Evolutionary conservation across 805 yeast species (phyloP), one percentile per base, ranked within the genome.

Genomic region (Pichia kluyveri): DNA sequence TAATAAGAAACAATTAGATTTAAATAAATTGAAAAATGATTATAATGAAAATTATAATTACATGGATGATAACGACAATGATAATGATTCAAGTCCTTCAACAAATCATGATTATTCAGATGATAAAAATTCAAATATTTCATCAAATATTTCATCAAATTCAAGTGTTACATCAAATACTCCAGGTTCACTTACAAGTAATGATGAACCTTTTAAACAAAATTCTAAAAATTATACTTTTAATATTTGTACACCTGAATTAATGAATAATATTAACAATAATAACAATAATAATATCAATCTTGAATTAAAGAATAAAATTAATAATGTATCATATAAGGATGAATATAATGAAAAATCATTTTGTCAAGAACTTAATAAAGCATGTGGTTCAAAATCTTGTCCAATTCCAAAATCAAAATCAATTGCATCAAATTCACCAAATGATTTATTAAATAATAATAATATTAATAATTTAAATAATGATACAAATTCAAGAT

Each of bases 341-440:
- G 68, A 58, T 23, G 61, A 72, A 48, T 84, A 80, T 60, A 84
- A 81, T 58, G 91, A 86, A 60, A 80, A 82, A 54, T 80, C 82
- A 47, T 91, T 91, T 61, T 91, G 98, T 60, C 76, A 76, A 27
- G 78, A 81, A 56, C 72, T 91, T 60, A 76, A 78, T 52, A 75
- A 80, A 62, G 97, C 89, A 1, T 90, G 97, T 66, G 97, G 96
- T 17, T 81, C 82, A 8, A 80, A 72, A 56, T 73, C 73, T 15
- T 67, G 76, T 53, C 96, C 93, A 4, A 61, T 82, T 5, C 95
- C 96, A 3, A 63, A 67, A 56, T 59, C 23, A 19, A 51, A 43
- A 27, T 40, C 44, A 28, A 15, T 17, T 28, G 12, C 1, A 23
- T 23, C 26, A 23, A 23, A 15, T 30, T 30, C 32, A 30, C 32